A percentile compares a stretch with the other conserved stretches of the same genome.
phyloP scores from a whole-genome alignment of 768 basidiomycete species.

The Macrocybe gigantea region DNA sequence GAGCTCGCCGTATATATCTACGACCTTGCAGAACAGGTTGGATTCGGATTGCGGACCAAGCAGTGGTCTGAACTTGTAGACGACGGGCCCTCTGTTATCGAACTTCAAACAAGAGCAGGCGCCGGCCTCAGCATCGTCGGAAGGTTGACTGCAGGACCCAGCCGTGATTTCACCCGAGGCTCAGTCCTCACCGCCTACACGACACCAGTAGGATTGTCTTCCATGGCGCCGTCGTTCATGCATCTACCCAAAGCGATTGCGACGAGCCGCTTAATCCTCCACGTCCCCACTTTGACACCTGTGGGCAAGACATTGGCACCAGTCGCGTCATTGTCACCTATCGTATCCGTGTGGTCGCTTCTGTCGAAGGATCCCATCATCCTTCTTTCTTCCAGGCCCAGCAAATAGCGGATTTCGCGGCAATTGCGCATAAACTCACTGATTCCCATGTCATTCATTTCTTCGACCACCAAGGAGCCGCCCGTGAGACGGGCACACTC shows the following conservation, averaged over 20 bases:
- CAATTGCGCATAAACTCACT: conserved; percentile 66
- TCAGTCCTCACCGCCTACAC: conserved; percentile 74
- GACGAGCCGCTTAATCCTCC: conserved; percentile 68
- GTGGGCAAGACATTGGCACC: conserved; percentile 62
- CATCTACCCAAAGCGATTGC: conserved; percentile 59
- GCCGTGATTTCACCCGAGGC: conserved; percentile 53
- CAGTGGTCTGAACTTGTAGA: conserved; percentile 45
- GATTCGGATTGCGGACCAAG: conserved; percentile 71
- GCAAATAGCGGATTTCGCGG: conserved; percentile 73
- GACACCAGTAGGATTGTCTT: conserved; percentile 74
- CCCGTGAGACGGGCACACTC: conserved; percentile 68
- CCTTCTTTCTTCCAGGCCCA: conserved; percentile 77
- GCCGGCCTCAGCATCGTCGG: conserved; percentile 80
- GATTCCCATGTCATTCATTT: conserved; percentile 76
- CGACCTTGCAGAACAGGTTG: conserved; percentile 79
- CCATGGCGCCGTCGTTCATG: conserved; percentile 78
- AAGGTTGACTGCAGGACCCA: conserved; percentile 73
- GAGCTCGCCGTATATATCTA: conserved; percentile 72
- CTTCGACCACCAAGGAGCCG: conserved; percentile 80
- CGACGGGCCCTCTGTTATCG: conserved; percentile 48
- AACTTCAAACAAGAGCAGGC: conserved; percentile 78
- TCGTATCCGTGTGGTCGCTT: conserved; percentile 53
- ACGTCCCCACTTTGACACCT: conserved; percentile 73
- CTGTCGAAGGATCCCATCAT: conserved; percentile 66
- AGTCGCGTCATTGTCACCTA: conserved; percentile 69